phyloP scores from a whole-genome alignment of 495 filamentous ascomycete species.

The Penicillium paradoxum region DNA sequence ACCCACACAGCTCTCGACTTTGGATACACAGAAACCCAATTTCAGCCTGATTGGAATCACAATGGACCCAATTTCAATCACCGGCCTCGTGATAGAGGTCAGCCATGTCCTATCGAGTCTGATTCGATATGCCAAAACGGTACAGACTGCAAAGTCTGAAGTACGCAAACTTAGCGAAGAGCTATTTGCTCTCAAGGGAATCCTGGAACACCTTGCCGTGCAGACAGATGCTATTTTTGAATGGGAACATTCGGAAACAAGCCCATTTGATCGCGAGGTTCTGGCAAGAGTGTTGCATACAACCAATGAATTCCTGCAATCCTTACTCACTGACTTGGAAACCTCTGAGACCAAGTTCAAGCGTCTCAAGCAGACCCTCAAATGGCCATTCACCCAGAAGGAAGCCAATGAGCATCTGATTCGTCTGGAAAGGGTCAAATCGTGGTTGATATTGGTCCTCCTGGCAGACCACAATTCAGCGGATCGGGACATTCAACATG shows the following conservation, averaged over 20 bases:
- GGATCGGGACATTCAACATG: conserved; percentile 13
- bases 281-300: conserved; percentile 12
- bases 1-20: background rate
- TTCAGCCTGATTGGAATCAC: background rate
- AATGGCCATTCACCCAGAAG: conserved; percentile 20
- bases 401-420: conserved; percentile 14
- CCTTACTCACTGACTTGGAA: conserved; percentile 13
- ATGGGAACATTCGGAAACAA: background rate
- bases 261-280: conserved; percentile 6
- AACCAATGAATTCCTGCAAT: conserved; percentile 16
- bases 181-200: conserved; percentile 19
- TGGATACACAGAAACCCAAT: background rate
- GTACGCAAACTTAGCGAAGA: conserved; percentile 21
- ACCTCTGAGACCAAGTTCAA: conserved; percentile 11
- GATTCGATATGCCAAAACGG: conserved; percentile 18
- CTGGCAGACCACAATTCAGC: conserved; percentile 12
- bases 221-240: background rate
- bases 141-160: conserved; percentile 14
- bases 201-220: conserved; percentile 15
- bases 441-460: conserved; percentile 23
- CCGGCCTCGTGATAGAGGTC: conserved; percentile 14
- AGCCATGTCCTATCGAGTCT: conserved; percentile 11
- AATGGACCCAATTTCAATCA: conserved; percentile 20
- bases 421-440: conserved; percentile 21
- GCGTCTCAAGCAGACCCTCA: conserved; percentile 16